Conservation (phyloP, 352 stramenopile species). For the Phytophthora vignae region DNA sequence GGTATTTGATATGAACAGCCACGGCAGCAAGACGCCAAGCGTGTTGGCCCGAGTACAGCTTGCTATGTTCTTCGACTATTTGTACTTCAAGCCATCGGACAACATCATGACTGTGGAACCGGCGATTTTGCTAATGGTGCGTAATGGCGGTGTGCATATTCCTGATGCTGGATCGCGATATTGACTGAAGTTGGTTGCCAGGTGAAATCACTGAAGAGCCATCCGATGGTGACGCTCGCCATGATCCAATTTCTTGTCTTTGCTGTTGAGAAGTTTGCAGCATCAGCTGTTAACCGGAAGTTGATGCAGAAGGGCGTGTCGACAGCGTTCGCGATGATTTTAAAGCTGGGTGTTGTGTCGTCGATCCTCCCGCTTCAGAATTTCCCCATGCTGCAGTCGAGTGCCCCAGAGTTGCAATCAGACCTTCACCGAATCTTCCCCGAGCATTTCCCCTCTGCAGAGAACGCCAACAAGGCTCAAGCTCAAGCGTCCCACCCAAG, state of each 20-base stretch:
- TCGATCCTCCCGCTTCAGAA: slow-evolving; percentile 77
- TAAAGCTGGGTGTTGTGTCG: slow-evolving; percentile 79
- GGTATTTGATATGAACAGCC: slow-evolving; percentile 20
- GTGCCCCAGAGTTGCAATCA: slow-evolving; percentile 69
- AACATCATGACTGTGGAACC: slow-evolving; percentile 89
- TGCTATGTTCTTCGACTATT: slow-evolving; percentile 90
- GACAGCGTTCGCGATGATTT: slow-evolving; percentile 72
- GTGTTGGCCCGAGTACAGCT: slow-evolving; percentile 79
- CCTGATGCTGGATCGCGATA: neutral
- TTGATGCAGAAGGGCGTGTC: slow-evolving; percentile 88
- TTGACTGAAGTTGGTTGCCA: slow-evolving; percentile 28
- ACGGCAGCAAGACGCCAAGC: slow-evolving; percentile 73
- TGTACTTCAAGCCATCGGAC: slow-evolving; percentile 85
- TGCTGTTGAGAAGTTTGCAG: slow-evolving; percentile 87
- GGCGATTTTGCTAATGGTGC: slow-evolving; percentile 85
- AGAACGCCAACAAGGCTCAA: slow-evolving; percentile 48
- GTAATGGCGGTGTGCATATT: slow-evolving; percentile 3
- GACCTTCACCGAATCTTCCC: slow-evolving; percentile 86
- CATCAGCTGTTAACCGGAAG: slow-evolving; percentile 72
- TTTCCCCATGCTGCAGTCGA: slow-evolving; percentile 78
- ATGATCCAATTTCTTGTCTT: slow-evolving; percentile 91
- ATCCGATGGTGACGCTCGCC: slow-evolving; percentile 80
- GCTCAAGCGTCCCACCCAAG: slow-evolving; percentile 29
- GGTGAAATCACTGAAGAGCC: slow-evolving; percentile 89
- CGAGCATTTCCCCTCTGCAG: slow-evolving; percentile 78